A percentile compares a stretch with the other conserved stretches of the same genome.
Conservation (phyloP, 306 rosid genomes). For the Mucuna pruriens region DNA sequence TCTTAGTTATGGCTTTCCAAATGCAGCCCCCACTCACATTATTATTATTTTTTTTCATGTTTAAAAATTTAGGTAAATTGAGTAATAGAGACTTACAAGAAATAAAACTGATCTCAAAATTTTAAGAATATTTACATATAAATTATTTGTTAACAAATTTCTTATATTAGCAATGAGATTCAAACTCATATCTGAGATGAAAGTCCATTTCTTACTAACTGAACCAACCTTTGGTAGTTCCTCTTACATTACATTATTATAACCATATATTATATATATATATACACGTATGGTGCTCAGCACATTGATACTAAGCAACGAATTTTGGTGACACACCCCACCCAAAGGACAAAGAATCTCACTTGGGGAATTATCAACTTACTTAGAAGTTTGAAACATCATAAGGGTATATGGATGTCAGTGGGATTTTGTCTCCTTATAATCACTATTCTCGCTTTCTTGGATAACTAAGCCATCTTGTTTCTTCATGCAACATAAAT, state of each 20-base stretch:
- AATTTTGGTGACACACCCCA: conserved; percentile 20
- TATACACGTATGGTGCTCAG: background rate
- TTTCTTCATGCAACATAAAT: conserved; percentile 12
- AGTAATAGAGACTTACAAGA: too few species aligned
- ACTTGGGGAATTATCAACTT: conserved; percentile 24
- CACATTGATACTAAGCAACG: conserved; percentile 20
- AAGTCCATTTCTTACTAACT: too few species aligned
- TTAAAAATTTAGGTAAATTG: too few species aligned
- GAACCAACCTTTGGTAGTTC: too few species aligned
- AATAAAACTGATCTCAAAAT: too few species aligned
- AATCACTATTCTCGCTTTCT: conserved; percentile 25
- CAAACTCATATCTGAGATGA: too few species aligned
- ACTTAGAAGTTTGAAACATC: conserved; percentile 26
- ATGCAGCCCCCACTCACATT: conserved; percentile 22
- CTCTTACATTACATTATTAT: too few species aligned
- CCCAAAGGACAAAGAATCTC: conserved; percentile 28
- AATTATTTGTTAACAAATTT: too few species aligned
- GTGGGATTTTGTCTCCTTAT: conserved; percentile 24
- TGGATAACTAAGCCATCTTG: conserved; percentile 15
- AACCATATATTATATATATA: conserved; percentile 17
- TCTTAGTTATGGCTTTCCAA: conserved; percentile 35
- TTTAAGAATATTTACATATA: too few species aligned
- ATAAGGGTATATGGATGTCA: conserved; percentile 16
- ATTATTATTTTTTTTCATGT: too few species aligned
- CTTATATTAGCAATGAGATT: too few species aligned